Percentiles rank a stretch among this genome's conserved stretches.
phyloP scores from a whole-genome alignment of 164 flowering plant species.

The Pachysandra terminalis region DNA sequence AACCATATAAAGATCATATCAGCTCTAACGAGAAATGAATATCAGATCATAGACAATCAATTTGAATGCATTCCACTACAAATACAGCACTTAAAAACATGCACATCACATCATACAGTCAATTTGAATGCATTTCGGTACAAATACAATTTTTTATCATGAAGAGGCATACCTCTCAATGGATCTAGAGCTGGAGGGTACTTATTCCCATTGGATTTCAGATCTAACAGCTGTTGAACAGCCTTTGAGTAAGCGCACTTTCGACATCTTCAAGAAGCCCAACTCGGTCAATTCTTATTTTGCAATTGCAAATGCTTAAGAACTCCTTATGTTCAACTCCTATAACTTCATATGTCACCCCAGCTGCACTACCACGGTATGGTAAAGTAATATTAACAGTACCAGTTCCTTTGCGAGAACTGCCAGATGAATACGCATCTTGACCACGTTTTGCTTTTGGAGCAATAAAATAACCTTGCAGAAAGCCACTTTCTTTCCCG shows the following conservation, averaged over 20 bases:
- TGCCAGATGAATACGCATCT: constrained; percentile 51
- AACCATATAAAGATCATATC: background rate
- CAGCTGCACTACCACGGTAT: constrained; percentile 67
- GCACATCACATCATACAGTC: no score
- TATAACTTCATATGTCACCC: constrained; percentile 73
- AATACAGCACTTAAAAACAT: background rate
- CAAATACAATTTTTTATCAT: constrained; percentile 12
- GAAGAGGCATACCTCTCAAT: constrained; percentile 45
- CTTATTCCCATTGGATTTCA: constrained; percentile 63
- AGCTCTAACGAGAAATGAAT: no score
- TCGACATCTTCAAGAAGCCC: constrained; percentile 81
- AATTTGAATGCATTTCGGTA: background rate
- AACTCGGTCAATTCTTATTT: constrained; percentile 71
- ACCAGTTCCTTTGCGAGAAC: constrained; percentile 72
- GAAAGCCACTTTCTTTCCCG: constrained; percentile 33
- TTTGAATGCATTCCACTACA: background rate
- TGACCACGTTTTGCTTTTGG: constrained; percentile 64
- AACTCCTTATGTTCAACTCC: constrained; percentile 62
- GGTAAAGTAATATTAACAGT: constrained; percentile 69
- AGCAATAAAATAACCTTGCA: constrained; percentile 50
- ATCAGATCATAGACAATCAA: no score
- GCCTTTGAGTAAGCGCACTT: constrained; percentile 72
- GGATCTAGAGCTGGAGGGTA: constrained; percentile 91
- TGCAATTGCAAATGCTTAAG: constrained; percentile 59
- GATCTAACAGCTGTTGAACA: constrained; percentile 58